Conservation (phyloP, 2,329 filamentous ascomycete species). For the Nemania diffusa region DNA sequence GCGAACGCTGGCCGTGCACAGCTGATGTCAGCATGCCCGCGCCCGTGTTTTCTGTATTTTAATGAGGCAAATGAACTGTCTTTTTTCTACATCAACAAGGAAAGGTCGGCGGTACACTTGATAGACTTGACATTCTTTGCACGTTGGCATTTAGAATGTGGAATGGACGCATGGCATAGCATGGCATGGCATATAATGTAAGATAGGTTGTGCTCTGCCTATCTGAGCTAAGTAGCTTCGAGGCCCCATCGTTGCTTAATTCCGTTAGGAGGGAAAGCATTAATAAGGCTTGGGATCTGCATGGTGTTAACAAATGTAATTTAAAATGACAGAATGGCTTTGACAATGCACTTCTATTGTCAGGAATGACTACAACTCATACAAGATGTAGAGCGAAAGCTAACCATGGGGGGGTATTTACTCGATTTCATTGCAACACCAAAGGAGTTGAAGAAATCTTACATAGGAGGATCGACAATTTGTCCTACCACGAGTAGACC, state of each 20-base stretch:
- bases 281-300: not conserved
- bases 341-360: not conserved
- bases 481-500: conserved; percentile 15
- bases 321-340: not conserved
- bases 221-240: not conserved
- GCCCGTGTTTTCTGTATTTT: not conserved
- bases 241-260: not conserved
- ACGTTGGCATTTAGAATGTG: not conserved
- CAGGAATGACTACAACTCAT: not conserved
- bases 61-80: not conserved
- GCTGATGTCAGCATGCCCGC: not conserved
- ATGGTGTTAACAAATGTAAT: not conserved
- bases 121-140: not conserved
- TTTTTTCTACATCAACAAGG: not conserved
- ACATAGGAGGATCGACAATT: not conserved
- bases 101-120: not conserved
- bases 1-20: not conserved
- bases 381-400: not conserved
- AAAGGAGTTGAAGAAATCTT: not conserved
- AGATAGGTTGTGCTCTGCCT: not conserved
- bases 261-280: not conserved
- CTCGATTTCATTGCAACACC: not conserved
- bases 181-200: not conserved
- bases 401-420: not conserved
- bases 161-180: not conserved